phyloP scores from a whole-genome alignment of 1,139 yeast genomes.

The Hanseniaspora sp. region DNA sequence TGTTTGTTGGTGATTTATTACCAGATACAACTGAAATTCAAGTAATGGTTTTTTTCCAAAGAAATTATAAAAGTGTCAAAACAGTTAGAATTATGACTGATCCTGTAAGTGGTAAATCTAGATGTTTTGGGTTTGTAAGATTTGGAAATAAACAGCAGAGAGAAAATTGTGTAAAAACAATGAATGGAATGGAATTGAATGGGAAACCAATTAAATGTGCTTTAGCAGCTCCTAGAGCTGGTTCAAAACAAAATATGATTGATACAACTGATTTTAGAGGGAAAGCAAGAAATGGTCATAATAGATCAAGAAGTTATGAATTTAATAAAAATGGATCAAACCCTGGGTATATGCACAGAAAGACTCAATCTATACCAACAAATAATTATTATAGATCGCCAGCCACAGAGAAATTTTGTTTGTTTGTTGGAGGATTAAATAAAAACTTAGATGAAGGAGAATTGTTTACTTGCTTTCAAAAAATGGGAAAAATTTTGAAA shows the following conservation, averaged over 20 bases:
- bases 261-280: constrained; percentile 19
- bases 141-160: constrained; percentile 63
- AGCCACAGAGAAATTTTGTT: constrained; percentile 29
- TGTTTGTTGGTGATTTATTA: constrained; percentile 79
- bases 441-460: constrained; percentile 49
- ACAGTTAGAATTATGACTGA: constrained; percentile 84
- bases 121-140: constrained; percentile 90
- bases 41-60: constrained; percentile 57
- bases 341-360: neutral
- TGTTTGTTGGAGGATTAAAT: constrained; percentile 61
- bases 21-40: constrained; percentile 66
- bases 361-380: neutral
- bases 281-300: neutral
- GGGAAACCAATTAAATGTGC: constrained; percentile 71
- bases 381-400: neutral
- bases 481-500: constrained; percentile 55
- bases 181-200: constrained; percentile 70
- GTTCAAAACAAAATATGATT: constrained; percentile 16
- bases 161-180: constrained; percentile 61
- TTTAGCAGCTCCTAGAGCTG: constrained; percentile 53
- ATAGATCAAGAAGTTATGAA: constrained; percentile 10
- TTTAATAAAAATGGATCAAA: neutral
- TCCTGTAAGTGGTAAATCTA: constrained; percentile 58
- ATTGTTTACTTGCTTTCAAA: constrained; percentile 47
- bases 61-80: constrained; percentile 61